Base-by-base conservation (phyloP, 73 alveolate species). In the Tetrahymena borealis region DNA sequence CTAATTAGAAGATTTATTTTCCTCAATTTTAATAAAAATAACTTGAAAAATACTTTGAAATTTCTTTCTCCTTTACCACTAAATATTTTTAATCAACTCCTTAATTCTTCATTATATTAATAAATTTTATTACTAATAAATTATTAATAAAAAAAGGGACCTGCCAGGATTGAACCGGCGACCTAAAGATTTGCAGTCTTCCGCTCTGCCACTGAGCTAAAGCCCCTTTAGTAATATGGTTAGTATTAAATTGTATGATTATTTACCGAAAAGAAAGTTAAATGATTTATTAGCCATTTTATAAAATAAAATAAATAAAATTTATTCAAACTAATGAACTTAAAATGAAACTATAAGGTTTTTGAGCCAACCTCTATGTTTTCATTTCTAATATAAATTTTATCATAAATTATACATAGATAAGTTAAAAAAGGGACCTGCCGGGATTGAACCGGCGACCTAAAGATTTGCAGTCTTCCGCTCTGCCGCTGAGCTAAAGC, bases 161-260 rank as follows among this genome's bases (percentile, higher is more conserved):
- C 85, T 60, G 85, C 85, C 38, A 60, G 85, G 85, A 60, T 60
- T 60, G 85, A 60, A 60, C 85, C 85, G 85, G 85, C 85, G 85
- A 60, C 85, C 85, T 60, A 60, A 60, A 35, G 85, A 60, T 60
- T 60, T 60, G 85, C 85, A 60, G 85, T 60, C 85, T 35, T 60
- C 85, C 85, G 85, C 85, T 60, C 85, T 60, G 85, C 85, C 85
- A 60, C 85, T 60, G 85, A 60, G 85, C 85, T 60, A 60, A 60
- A 60, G 85, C 85, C 85, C 85, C 85, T 60, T 60, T 60, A 9
- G 1, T 28, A 60, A 1, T 20, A 60, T 13, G 10, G 4, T 20
- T 18, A 18, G 10, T 7, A 0, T 7, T 15, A 16, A 1, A 60
- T 60, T 60, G n/a, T 24, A 60, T 24, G 28, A 60, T 60, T 60